Base-by-base conservation (phyloP, 352 stramenopile species). In the Elongisporangium undulatum region DNA sequence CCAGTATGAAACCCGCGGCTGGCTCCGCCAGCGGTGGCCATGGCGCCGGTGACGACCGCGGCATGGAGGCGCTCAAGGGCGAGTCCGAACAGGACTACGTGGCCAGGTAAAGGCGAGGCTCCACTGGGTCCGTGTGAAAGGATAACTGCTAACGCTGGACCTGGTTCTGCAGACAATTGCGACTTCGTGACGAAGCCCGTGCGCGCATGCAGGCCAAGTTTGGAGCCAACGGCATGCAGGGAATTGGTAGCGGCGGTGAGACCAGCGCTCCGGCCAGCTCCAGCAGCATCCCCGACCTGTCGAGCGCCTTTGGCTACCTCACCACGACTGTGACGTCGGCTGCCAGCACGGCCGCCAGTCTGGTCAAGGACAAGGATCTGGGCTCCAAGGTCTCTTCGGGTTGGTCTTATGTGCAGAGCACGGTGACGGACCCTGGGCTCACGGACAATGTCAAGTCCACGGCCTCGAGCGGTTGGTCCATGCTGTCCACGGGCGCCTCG, bases 201-300 rank as follows among this genome's bases (percentile, higher is more conserved):
- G 80, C 85, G 23, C 78, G 85, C 19, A 94, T 94, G 85, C 72
- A 79, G 49, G 80, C 80, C 53, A 94, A 94, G 66, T 94, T 94
- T 49, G 85, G 85, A 21, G 61, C 53, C n/a, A 71, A 72, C 17
- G 85, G 85, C 20, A 82, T 94, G 72, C 79, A 91, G 64, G 85
- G 85, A 22, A 94, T 94, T 55, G 85, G 85, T 55, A 92, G 80
- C 56, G 60, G 79, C 49, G 85, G 80, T 21, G 78, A 90, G 59
- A 81, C 78, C 29, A 70, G 79, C 24, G 77, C 77, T 20, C 74
- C 77, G 3, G 50, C 63, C 9, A 57, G 53, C 49, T 62, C 66
- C 22, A 70, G 77, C 22, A 75, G 74, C 52, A 63, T 87, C 17
- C 58, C 67, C 50, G 84, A 93, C 29, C 59, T 93, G 34, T 81